Evolutionary conservation across 768 basidiomycete genomes (phyloP).

Genomic region (Auriscalpium vulgare): DNA sequence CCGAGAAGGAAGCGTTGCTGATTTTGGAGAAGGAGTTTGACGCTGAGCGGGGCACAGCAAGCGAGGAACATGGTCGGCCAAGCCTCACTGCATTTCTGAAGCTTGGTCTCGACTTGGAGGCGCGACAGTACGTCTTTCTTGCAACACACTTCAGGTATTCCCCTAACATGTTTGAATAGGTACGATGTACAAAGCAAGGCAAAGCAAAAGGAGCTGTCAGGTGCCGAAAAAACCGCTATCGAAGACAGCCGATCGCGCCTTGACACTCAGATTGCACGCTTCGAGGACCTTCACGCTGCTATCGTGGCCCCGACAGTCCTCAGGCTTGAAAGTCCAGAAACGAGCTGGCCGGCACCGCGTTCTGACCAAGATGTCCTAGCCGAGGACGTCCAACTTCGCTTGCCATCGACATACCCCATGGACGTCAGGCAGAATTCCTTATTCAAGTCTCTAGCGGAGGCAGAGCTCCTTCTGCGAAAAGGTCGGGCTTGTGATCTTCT

Average conservation of each 20-base stretch:
- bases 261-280: background rate
- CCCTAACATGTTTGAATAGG: background rate
- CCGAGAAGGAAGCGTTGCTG: background rate
- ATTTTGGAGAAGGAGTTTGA: background rate
- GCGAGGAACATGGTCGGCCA: background rate
- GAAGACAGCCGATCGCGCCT: background rate
- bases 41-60: background rate
- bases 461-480: background rate
- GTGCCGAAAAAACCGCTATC: background rate
- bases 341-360: background rate
- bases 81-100: background rate
- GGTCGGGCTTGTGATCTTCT: background rate
- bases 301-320: background rate
- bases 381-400: background rate
- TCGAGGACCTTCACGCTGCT: background rate
- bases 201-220: background rate
- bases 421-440: background rate
- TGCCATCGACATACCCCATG: background rate
- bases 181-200: background rate
- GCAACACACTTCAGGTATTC: too few species aligned
- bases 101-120: background rate
- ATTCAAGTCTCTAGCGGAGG: background rate
- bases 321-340: background rate
- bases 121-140: background rate
- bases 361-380: background rate